Conservation (phyloP, 2,329 filamentous ascomycete species). For the Aspergillus aculeatinus region DNA sequence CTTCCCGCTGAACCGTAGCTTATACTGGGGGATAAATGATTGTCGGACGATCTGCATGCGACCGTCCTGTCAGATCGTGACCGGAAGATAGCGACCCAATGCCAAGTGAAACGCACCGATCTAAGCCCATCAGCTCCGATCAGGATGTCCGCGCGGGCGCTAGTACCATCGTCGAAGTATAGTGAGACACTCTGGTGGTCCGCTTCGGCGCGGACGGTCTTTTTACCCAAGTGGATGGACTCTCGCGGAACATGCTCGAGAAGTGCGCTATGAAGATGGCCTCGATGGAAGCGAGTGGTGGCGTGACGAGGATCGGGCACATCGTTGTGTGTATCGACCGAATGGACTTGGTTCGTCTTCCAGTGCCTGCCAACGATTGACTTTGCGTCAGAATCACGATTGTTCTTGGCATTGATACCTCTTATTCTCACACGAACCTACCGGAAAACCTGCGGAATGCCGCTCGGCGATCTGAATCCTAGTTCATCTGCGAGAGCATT, state of each 20-base stretch:
- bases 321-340: constrained; percentile 33
- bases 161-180: constrained; percentile 51
- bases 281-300: constrained; percentile 50
- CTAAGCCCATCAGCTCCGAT: constrained; percentile 57
- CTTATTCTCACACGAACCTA: constrained; percentile 11
- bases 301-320: constrained; percentile 39
- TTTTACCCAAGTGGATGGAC: constrained; percentile 47
- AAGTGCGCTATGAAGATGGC: constrained; percentile 52
- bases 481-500: constrained; percentile 46
- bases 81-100: neutral
- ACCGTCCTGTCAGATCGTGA: neutral
- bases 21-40: constrained; percentile 46
- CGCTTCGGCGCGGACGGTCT: constrained; percentile 38
- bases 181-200: constrained; percentile 36
- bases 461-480: constrained; percentile 43
- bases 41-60: constrained; percentile 24
- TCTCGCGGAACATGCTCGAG: constrained; percentile 46
- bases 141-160: constrained; percentile 47
- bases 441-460: constrained; percentile 49
- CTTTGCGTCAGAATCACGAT: constrained; percentile 9
- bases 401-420: neutral
- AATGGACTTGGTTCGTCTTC: constrained; percentile 48
- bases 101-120: constrained; percentile 41
- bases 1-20: constrained; percentile 46
- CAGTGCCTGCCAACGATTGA: constrained; percentile 34